These are phyloP conservation scores for Acanthamoeba royreba DNA, from an alignment of 208 protist species.

Conservation along the genomic window DNA sequence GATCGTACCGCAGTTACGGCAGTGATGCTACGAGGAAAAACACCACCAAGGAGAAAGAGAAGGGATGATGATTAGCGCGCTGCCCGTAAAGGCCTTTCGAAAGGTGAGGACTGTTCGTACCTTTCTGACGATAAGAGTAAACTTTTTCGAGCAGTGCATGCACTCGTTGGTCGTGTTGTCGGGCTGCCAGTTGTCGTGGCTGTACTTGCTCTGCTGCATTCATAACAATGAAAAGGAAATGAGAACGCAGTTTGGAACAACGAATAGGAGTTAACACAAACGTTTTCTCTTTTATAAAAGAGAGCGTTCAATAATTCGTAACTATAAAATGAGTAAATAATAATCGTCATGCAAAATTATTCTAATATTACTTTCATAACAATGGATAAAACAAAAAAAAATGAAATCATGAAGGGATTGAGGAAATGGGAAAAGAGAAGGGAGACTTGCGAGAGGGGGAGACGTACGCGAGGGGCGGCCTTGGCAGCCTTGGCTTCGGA, in stretches of 20 bases:
- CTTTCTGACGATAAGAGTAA: conserved; percentile 41
- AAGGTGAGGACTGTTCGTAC: background rate
- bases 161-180: conserved; percentile 13
- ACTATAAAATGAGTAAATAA: too few species aligned
- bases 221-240: background rate
- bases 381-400: background rate
- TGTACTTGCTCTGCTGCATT: background rate
- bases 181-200: conserved; percentile 34
- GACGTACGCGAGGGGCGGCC: background rate
- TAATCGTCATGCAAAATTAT: too few species aligned
- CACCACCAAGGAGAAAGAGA: background rate
- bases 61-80: background rate
- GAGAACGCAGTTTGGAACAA: too few species aligned
- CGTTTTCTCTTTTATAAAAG: too few species aligned
- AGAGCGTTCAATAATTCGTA: too few species aligned
- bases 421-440: background rate
- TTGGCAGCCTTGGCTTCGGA: background rate
- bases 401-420: background rate
- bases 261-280: too few species aligned
- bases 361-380: too few species aligned
- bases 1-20: background rate
- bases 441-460: background rate
- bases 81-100: background rate
- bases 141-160: conserved; percentile 14
- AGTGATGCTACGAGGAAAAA: background rate